Evolutionary conservation across 768 basidiomycete species (phyloP), one percentile per base, ranked within the genome.

Genomic region (Russula earlei): DNA sequence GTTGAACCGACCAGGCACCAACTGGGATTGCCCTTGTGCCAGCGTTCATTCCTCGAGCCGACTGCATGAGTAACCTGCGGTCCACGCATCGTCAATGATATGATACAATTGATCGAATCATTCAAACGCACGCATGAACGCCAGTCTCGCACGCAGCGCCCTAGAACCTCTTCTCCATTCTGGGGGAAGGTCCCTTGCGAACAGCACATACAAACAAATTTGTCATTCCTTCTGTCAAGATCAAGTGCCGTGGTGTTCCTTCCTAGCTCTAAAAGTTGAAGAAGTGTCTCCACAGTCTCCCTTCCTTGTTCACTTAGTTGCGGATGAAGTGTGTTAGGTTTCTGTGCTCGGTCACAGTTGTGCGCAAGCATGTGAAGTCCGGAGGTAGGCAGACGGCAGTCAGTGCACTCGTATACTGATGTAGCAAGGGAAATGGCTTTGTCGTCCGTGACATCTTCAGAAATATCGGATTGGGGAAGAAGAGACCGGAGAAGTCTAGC

Each of bases 141-240:
- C 55, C 55, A 56, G 40, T 56, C 55, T 22, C 55, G 49, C 15
- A 45, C 47, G 17, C 41, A 44, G 19, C 55, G 48, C 9, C 55
- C 48, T 2, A 49, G 4, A 25, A 50, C 49, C 19, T 56, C 41
- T 44, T n/a, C n/a, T 37, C 55, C 48, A 27, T 42, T 22, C 42
- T 50, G 34, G 19, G n/a, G 14, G 25, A 40, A 50, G 15, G 42
- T 34, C 41, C 40, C 38, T 9, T 38, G 36, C 1, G 55, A 14
- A 27, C 55, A 56, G 8, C 24, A 15, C 14, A 56, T 44, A 12
- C 55, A 56, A 1, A 45, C 42, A 12, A 56, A 50, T 22, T n/a
- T 56, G n/a, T 56, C 55, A 25, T 56, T 44, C 38, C 55, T 49
- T 29, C 42, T 50, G 55, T 56, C 55, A 8, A 56, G 48, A 1